Evolutionary conservation across 2,329 filamentous ascomycete genomes (phyloP).

Genomic region (Botryotinia globosa): DNA sequence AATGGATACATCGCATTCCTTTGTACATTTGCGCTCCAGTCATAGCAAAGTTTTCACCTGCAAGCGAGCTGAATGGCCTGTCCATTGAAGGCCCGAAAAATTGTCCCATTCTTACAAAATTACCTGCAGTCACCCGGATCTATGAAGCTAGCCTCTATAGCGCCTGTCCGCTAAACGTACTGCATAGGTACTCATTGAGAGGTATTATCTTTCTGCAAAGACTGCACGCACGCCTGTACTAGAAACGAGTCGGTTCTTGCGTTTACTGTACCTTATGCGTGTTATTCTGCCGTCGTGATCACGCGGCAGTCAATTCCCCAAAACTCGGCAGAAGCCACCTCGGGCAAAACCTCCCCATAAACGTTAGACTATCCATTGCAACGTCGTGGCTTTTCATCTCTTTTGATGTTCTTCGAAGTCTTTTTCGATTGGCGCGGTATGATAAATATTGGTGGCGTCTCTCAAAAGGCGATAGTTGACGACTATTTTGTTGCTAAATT

Average conservation of each 20-base stretch:
- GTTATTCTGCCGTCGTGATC: conserved; percentile 4
- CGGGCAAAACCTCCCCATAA: conserved; percentile 5
- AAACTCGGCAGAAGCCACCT: conserved; percentile 13
- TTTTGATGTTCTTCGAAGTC: background rate
- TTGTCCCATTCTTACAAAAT: conserved; percentile 7
- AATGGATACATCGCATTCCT: conserved; percentile 1
- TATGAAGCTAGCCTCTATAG: background rate
- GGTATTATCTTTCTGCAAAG: background rate
- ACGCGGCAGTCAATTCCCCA: conserved; percentile 12
- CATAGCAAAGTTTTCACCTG: background rate
- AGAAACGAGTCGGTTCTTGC: background rate
- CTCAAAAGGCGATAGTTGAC: background rate
- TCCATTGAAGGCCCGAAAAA: background rate
- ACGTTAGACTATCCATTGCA: conserved; percentile 9
- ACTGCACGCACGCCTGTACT: background rate
- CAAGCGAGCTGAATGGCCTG: conserved; percentile 5
- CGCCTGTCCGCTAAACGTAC: background rate
- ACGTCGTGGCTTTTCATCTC: conserved; percentile 15
- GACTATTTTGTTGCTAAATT: conserved; percentile 1
- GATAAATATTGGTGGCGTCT: conserved; percentile 20
- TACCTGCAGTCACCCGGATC: conserved; percentile 9
- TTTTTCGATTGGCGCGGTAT: background rate
- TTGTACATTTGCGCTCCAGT: conserved; percentile 8
- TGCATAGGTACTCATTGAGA: background rate
- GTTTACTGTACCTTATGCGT: background rate